phyloP scores from a whole-genome alignment of 1,284 basidiomycete species.

The Ceratobasidium sp. region DNA sequence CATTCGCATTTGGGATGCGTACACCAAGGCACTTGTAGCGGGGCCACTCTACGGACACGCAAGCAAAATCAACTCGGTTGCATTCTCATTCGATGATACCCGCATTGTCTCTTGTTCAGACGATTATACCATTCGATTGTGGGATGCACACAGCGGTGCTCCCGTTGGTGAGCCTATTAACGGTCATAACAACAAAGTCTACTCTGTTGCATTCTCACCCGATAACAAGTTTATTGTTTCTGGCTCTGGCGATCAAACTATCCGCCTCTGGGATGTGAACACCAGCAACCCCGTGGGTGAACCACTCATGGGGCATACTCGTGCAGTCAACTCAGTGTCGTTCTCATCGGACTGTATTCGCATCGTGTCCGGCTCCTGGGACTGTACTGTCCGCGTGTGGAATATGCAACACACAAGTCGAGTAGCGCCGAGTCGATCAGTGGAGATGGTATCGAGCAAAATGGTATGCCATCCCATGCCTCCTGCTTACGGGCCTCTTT shows the following conservation, averaged over 20 bases:
- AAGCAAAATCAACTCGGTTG: neutral
- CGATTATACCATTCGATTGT: neutral
- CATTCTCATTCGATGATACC: neutral
- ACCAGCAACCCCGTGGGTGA: neutral
- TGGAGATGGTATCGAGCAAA: too few relatives aligned
- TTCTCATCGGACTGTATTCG: slow-evolving; percentile 16
- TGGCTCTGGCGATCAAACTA: slow-evolving; percentile 8
- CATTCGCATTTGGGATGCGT: neutral
- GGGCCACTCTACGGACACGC: neutral
- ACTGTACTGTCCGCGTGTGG: slow-evolving; percentile 29
- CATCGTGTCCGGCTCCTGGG: slow-evolving; percentile 24
- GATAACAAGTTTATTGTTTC: neutral
- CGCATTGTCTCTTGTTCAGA: neutral
- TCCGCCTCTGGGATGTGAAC: neutral
- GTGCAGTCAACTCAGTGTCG: neutral
- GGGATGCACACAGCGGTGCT: slow-evolving; percentile 24
- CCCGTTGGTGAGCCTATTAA: neutral
- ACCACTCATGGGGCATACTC: neutral
- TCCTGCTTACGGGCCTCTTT: too few relatives aligned
- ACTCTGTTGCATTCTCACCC: slow-evolving; percentile 9
- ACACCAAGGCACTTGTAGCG: neutral
- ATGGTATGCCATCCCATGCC: too few relatives aligned
- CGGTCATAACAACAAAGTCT: slow-evolving; percentile 8
- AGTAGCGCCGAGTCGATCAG: too few relatives aligned
- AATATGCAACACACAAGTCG: neutral